Base-by-base conservation (phyloP, 1,284 basidiomycete species). In the Hypsizygus ulmarius region DNA sequence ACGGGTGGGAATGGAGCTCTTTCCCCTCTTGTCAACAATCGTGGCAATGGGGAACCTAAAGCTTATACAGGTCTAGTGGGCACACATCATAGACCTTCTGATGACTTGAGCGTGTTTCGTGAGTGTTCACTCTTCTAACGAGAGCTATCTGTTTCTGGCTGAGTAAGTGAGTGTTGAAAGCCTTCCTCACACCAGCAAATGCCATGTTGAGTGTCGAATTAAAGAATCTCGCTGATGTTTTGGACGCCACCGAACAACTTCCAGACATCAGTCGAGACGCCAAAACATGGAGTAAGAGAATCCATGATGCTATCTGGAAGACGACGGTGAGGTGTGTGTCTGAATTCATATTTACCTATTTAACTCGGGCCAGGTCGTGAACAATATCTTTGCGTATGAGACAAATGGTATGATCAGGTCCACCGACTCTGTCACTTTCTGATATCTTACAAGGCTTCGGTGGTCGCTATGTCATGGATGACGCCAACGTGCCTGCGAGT, bases 141-240 rank as follows among this genome's bases (percentile, higher is more conserved):
- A 1, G 25, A 36, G 15, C 32, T 38, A 25, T 4, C 7, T 7
- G n/a, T 48, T 29, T 25, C 3, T 25, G 7, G 21, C 21, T 25
- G 21, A 18, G 30, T 42, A 36, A 45, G 35, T 42, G 16, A 25
- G 25, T 52, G 40, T 19, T 28, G 3, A 9, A 42, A 87, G 84
- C 87, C 2, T 88, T 86, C 64, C 69, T 87, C 49, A 85, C 79
- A 0, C 81, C 87, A 5, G 87, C 86, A 7, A 90, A 90, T 64
- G 87, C 87, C 5, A 90, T 87, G 87, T 70, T 90, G 42, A 84
- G 82, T 51, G 84, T 89, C 12, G 86, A 90, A 59, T 66, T 88
- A 34, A 66, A 60, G 3, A 68, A 87, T 56, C 62, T 89, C 19
- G 84, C 81, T 0, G 67, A 72, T 25, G 71, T 89, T 25, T 68